These are phyloP conservation scores for Musa beccarii DNA, from an alignment of 176 grass and related monocot species.

Conservation along the genomic window DNA sequence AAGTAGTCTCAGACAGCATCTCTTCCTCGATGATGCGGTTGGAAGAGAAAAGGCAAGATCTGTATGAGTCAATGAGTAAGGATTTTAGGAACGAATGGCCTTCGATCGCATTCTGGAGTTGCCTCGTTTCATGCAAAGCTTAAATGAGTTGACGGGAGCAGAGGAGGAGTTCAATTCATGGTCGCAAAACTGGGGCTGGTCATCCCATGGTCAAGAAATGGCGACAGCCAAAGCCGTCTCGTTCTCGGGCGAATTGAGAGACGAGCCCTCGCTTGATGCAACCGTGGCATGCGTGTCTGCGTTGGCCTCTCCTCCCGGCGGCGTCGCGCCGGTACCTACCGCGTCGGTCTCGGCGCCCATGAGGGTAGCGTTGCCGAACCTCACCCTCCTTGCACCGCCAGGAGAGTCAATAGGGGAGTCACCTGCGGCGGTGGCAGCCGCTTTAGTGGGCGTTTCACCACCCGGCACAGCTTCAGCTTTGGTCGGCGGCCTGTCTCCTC, in stretches of 20 bases:
- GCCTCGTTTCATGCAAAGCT: too few relatives aligned
- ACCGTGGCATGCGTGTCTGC: background rate
- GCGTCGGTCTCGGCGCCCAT: background rate
- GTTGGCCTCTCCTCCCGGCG: background rate
- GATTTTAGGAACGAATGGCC: too few relatives aligned
- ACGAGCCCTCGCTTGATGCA: slow-evolving; percentile 12
- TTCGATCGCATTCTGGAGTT: too few relatives aligned
- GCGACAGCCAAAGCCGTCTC: slow-evolving; percentile 37
- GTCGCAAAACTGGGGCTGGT: too few relatives aligned
- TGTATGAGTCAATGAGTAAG: too few relatives aligned
- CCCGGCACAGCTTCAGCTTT: background rate
- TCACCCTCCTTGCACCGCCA: slow-evolving; percentile 21
- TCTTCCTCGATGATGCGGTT: too few relatives aligned
- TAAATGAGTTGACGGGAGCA: too few relatives aligned
- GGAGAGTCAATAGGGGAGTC: slow-evolving; percentile 20
- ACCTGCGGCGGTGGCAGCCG: background rate
- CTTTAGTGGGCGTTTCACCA: background rate
- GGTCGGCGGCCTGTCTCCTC: slow-evolving; percentile 1
- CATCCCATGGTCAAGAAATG: slow-evolving; percentile 24
- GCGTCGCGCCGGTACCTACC: background rate
- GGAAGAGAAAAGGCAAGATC: too few relatives aligned
- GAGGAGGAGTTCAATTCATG: too few relatives aligned
- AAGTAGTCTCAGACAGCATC: too few relatives aligned
- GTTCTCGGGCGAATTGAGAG: slow-evolving; percentile 51
- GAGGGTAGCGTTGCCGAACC: slow-evolving; percentile 33